phyloP scores from a whole-genome alignment of 2,329 filamentous ascomycete species.

The Sporothrix mexicana region DNA sequence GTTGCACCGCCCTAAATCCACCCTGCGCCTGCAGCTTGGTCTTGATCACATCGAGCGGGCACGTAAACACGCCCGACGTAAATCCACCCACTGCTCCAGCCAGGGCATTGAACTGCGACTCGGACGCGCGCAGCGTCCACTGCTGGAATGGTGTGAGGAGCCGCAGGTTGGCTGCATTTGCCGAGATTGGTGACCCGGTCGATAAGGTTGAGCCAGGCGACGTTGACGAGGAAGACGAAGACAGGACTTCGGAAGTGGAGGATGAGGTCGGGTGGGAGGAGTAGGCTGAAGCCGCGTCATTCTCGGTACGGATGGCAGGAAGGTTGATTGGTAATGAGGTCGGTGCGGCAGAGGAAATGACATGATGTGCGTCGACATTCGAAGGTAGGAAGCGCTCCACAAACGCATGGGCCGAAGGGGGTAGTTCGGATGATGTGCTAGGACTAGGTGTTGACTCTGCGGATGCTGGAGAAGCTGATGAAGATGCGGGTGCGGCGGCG shows the following conservation, averaged over 20 bases:
- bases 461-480: not conserved
- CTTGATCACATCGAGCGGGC: constrained; percentile 98
- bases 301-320: constrained; percentile 32
- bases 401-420: constrained; percentile 18
- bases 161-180: constrained; percentile 41
- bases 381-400: constrained; percentile 33
- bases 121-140: constrained; percentile 63
- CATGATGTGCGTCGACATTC: constrained; percentile 30
- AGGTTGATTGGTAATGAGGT: constrained; percentile 33
- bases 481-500: not conserved
- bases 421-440: not conserved
- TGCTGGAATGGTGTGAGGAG: constrained; percentile 56
- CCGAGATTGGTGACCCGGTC: constrained; percentile 30
- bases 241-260: not conserved
- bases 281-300: not conserved
- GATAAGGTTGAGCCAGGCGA: constrained; percentile 75
- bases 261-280: not conserved
- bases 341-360: constrained; percentile 33
- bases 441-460: not conserved
- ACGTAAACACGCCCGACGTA: constrained; percentile 91
- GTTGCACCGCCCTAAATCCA: constrained; percentile 67
- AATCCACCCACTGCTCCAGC: constrained; percentile 89
- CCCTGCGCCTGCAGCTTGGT: constrained; percentile 97
- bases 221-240: not conserved
- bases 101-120: constrained; percentile 77